Percentiles rank a stretch among this genome's conserved stretches.
These are phyloP conservation scores for Chloroidium sp. DNA, from an alignment of 163 green algal species.

Conservation along the genomic window DNA sequence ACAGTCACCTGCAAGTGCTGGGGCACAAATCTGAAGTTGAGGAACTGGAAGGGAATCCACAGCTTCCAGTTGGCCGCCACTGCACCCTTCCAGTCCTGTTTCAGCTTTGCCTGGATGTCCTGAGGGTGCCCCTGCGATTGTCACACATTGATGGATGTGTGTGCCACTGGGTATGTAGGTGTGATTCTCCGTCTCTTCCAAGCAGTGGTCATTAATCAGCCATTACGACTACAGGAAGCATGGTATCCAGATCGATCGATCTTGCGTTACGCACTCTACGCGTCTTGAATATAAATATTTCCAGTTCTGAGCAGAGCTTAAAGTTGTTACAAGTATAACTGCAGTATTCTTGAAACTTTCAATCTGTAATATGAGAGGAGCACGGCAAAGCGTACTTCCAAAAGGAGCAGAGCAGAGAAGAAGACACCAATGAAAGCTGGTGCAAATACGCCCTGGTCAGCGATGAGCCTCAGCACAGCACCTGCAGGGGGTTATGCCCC, in stretches of 20 bases:
- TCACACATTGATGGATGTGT: constrained; percentile 17
- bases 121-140: constrained; percentile 41
- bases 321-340: no score
- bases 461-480: constrained; percentile 35
- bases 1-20: constrained; percentile 52
- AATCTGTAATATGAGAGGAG: no score
- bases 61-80: constrained; percentile 87
- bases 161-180: constrained; percentile 6
- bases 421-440: constrained; percentile 75
- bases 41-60: constrained; percentile 89
- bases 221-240: background rate
- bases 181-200: background rate
- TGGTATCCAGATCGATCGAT: background rate
- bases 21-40: constrained; percentile 92
- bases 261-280: no score
- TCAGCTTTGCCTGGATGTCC: constrained; percentile 56
- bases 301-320: no score
- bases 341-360: no score
- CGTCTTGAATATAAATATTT: no score
- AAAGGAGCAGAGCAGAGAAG: constrained; percentile 46
- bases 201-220: background rate
- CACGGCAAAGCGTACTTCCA: constrained; percentile 25
- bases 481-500: constrained; percentile 8
- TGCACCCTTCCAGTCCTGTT: constrained; percentile 57
- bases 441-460: constrained; percentile 83